phyloP scores from a whole-genome alignment of 164 flowering plant genomes.

The Piper betle region DNA sequence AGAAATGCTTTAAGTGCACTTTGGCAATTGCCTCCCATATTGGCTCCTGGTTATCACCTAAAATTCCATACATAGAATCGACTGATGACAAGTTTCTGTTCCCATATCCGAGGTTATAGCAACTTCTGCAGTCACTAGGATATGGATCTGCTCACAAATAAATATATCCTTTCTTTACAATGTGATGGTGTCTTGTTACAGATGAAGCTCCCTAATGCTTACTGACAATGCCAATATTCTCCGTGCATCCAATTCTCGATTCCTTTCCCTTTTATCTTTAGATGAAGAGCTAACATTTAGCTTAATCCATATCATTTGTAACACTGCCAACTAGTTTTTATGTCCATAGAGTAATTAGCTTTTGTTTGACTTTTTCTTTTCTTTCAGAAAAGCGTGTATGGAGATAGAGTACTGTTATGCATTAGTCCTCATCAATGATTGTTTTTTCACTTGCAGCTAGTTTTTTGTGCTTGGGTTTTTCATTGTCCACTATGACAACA shows the following conservation, averaged over 20 bases:
- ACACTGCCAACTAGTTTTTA: no score
- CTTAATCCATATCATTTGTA: no score
- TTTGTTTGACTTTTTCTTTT: no score
- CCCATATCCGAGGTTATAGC: conserved; percentile 1
- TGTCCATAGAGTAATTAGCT: no score
- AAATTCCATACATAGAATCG: background rate
- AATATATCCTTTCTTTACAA: background rate
- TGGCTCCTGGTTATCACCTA: background rate
- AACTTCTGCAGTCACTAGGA: background rate
- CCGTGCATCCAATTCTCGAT: background rate
- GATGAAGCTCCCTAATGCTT: background rate
- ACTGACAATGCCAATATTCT: background rate
- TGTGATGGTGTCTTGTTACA: background rate
- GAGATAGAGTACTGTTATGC: no score
- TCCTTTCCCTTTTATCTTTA: background rate
- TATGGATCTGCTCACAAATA: background rate
- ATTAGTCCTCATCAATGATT: no score
- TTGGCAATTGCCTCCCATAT: background rate
- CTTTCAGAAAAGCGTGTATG: no score
- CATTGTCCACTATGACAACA: no score
- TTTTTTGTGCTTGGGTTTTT: no score
- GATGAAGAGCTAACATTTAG: no score
- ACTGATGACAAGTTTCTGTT: background rate
- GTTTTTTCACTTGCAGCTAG: no score
- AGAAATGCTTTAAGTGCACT: background rate